Conservation (phyloP, 352 stramenopile species). For the Pythium volutum region DNA sequence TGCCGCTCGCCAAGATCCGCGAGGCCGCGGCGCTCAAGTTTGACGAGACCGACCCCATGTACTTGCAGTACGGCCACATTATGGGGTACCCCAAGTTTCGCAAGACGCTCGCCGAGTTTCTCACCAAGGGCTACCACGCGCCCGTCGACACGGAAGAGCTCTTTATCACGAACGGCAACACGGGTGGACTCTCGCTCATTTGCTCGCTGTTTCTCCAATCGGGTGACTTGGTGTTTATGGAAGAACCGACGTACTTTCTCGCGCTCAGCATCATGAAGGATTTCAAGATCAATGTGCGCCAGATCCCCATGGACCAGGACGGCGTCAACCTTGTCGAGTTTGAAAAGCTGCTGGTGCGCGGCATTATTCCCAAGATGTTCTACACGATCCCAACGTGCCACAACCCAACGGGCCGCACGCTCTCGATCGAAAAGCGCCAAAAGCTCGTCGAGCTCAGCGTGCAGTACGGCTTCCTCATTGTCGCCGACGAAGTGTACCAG, state of each 20-base stretch:
- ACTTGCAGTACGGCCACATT: conserved; percentile 88
- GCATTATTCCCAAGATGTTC: conserved; percentile 88
- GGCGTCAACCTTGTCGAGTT: conserved; percentile 84
- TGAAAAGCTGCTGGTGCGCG: conserved; percentile 71
- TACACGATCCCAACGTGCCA: conserved; percentile 95
- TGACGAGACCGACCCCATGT: conserved; percentile 80
- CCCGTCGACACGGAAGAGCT: conserved; percentile 79
- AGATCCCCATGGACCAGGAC: conserved; percentile 90
- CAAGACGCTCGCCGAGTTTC: conserved; percentile 66
- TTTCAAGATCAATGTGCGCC: conserved; percentile 89
- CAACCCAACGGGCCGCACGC: conserved; percentile 91
- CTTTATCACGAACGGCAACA: conserved; percentile 93
- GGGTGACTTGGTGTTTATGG: conserved; percentile 91
- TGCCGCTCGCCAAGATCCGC: conserved; percentile 87
- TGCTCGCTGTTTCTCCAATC: conserved; percentile 84
- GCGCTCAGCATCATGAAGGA: conserved; percentile 93
- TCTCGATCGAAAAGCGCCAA: conserved; percentile 82
- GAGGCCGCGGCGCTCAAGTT: conserved; percentile 80
- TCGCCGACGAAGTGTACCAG: conserved; percentile 95
- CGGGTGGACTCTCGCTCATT: conserved; percentile 89
- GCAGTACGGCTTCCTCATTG: conserved; percentile 88
- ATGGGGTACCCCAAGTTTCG: conserved; percentile 88
- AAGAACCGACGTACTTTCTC: conserved; percentile 94
- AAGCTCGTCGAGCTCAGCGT: conserved; percentile 87
- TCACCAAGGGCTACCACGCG: conserved; percentile 74